These are phyloP conservation scores for Colletotrichum somersetense DNA, from an alignment of 2,329 filamentous ascomycete genomes.

Conservation along the genomic window DNA sequence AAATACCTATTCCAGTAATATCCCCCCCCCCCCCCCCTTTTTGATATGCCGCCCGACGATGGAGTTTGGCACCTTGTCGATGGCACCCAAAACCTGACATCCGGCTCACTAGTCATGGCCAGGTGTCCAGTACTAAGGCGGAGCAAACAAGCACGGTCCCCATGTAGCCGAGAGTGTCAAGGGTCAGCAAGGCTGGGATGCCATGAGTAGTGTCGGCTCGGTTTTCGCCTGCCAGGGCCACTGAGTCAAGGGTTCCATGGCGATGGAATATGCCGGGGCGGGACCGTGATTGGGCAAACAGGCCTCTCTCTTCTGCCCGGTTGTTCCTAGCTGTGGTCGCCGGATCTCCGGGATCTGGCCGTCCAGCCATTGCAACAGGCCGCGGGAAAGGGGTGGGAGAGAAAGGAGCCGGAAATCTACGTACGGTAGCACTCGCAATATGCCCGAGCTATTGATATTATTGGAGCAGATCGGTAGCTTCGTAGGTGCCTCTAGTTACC, in stretches of 20 bases:
- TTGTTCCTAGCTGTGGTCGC: conserved; percentile 2
- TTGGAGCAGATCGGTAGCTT: neutral
- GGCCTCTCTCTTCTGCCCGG: neutral
- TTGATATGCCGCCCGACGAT: conserved; percentile 4
- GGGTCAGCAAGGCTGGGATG: neutral
- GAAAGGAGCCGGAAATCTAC: too few species aligned
- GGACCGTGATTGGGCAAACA: conserved; percentile 8
- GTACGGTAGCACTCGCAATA: too few species aligned
- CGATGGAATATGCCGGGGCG: neutral
- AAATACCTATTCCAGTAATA: neutral
- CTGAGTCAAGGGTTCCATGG: conserved; percentile 13
- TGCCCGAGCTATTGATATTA: neutral
- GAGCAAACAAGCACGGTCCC: neutral
- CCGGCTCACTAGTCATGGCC: conserved; percentile 33
- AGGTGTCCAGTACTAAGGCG: conserved; percentile 3
- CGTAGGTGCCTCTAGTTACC: too few species aligned
- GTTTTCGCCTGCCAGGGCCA: neutral
- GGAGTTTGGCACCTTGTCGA: neutral
- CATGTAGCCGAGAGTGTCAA: neutral
- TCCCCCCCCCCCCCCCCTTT: too few species aligned
- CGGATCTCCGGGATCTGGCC: conserved; percentile 17
- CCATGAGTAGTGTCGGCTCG: conserved; percentile 12
- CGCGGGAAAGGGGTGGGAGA: neutral
- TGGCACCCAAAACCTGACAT: conserved; percentile 1
- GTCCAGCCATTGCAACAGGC: neutral